A percentile compares a stretch with the other conserved stretches of the same genome.
Evolutionary conservation across 805 yeast genomes (phyloP).

Genomic region (Myxozyma sirexii): DNA sequence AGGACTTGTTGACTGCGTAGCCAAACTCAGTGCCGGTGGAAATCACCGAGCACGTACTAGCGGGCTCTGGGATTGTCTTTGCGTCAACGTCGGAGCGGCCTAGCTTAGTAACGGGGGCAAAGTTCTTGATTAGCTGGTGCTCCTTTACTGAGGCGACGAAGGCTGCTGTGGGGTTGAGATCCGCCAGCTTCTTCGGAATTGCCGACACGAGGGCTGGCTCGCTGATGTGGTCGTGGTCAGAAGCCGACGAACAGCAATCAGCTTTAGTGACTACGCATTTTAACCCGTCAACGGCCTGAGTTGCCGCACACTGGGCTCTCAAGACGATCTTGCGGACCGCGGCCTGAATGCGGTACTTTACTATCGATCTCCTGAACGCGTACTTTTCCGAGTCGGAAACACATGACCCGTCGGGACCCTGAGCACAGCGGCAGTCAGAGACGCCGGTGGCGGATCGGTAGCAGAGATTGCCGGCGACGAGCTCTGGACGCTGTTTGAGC

Average conservation of each 20-base stretch:
- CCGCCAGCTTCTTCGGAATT: too few species aligned
- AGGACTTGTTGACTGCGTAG: background rate
- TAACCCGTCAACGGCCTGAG: background rate
- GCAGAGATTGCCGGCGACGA: constrained; percentile 7
- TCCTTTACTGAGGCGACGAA: too few species aligned
- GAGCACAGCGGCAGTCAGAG: constrained; percentile 9
- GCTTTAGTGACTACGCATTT: background rate
- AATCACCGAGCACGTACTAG: background rate
- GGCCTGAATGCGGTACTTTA: constrained; percentile 10
- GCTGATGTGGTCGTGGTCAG: background rate
- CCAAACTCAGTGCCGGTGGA: background rate
- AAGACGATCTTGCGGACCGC: background rate
- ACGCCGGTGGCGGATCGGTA: constrained; percentile 13
- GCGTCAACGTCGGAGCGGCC: too few species aligned
- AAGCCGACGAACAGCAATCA: background rate
- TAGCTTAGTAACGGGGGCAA: too few species aligned
- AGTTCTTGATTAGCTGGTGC: too few species aligned
- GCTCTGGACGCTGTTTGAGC: constrained; percentile 70
- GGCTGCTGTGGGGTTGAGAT: too few species aligned
- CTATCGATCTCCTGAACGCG: constrained; percentile 3
- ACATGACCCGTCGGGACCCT: background rate
- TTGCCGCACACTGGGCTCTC: constrained; percentile 10
- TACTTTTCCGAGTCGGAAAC: background rate
- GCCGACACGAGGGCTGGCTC: too few species aligned
- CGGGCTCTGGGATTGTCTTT: too few species aligned